Percentiles rank a stretch among this genome's conserved stretches.
phyloP scores from a whole-genome alignment of 1,139 yeast genomes.

The Wickerhamomyces sp. region DNA sequence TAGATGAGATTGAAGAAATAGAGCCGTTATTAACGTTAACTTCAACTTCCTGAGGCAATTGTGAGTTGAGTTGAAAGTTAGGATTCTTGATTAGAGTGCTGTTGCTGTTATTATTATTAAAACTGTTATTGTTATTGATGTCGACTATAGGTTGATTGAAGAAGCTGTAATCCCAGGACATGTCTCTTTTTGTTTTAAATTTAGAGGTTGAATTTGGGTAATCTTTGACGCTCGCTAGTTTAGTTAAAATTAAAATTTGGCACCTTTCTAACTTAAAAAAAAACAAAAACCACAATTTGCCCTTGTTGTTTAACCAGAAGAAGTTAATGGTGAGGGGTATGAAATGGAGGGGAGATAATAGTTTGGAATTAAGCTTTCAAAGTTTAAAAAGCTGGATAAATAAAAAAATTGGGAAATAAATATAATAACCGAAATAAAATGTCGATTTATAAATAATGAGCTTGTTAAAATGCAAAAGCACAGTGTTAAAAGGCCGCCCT shows the following conservation, averaged over 20 bases:
- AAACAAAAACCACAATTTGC: no score
- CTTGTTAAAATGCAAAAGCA: not conserved
- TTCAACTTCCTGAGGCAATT: conserved; percentile 4
- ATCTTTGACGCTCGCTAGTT: no score
- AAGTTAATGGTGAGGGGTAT: no score
- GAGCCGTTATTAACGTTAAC: conserved; percentile 9
- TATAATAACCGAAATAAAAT: not conserved
- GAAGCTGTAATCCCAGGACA: conserved; percentile 13
- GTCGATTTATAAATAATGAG: not conserved
- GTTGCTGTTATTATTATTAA: not conserved
- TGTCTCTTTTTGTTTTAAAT: not conserved
- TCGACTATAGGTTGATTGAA: conserved; percentile 1
- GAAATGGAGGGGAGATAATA: no score
- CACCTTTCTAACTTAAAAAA: no score
- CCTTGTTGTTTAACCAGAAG: no score
- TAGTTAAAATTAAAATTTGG: no score
- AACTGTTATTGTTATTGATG: not conserved
- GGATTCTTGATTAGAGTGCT: not conserved
- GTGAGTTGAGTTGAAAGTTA: not conserved
- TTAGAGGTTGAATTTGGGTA: no score
- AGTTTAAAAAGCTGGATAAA: not conserved
- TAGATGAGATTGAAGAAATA: conserved; percentile 5
- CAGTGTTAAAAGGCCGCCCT: not conserved
- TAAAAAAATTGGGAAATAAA: not conserved
- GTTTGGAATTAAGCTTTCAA: not conserved